Percentiles rank a stretch among this genome's conserved stretches.
Evolutionary conservation across 2,329 filamentous ascomycete species (phyloP).

Genomic region (Paramyrothecium sp.): DNA sequence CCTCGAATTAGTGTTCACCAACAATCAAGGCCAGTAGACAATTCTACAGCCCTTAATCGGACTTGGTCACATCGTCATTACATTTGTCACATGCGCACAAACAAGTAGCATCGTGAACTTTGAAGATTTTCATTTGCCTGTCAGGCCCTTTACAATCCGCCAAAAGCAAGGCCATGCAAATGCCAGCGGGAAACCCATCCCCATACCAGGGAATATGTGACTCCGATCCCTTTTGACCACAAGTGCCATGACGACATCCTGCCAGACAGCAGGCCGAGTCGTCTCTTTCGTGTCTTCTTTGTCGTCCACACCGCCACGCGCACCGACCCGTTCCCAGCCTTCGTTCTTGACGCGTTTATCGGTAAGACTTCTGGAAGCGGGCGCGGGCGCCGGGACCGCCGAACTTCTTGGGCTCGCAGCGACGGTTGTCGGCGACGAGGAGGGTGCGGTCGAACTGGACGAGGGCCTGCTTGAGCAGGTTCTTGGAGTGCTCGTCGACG

Average conservation of each 20-base stretch:
- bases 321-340: neutral
- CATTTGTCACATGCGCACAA: conserved; percentile 1
- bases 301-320: conserved; percentile 5
- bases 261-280: conserved; percentile 21
- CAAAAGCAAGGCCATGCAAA: conserved; percentile 52
- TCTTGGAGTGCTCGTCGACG: conserved; percentile 99
- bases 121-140: conserved; percentile 50
- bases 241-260: conserved; percentile 23
- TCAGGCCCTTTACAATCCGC: conserved; percentile 47
- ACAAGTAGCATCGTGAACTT: conserved; percentile 30
- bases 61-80: neutral
- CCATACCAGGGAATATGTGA: conserved; percentile 36
- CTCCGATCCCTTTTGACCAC: conserved; percentile 33
- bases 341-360: conserved; percentile 59
- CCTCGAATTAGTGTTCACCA: no score
- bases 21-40: no score
- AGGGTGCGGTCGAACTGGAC: conserved; percentile 96
- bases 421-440: conserved; percentile 98
- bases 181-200: conserved; percentile 43
- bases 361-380: conserved; percentile 99
- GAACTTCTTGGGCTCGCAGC: conserved; percentile 99
- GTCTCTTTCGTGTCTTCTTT: conserved; percentile 14
- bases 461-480: conserved; percentile 96
- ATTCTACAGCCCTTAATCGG: no score
- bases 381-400: conserved; percentile 90